Base-by-base conservation (phyloP, 306 rosid species). In the Rubus idaeus region DNA sequence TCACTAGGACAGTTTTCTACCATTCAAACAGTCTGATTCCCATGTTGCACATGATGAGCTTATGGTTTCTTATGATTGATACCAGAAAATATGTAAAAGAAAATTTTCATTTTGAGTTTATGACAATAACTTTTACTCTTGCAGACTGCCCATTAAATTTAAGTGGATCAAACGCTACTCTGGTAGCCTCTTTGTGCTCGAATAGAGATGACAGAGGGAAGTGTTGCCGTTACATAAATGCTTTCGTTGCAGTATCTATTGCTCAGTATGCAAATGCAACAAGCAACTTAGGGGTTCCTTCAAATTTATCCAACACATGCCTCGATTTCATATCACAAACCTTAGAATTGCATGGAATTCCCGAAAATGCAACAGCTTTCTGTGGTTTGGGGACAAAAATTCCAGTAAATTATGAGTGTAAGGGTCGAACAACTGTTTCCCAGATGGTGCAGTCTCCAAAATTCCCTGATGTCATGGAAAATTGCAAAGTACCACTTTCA, bases 91-190 rank as follows among this genome's bases (percentile, higher is more conserved):
- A 30, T 30, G 35, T 30, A 30, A 2, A 30, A 30, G 35, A 30
- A 30, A 47, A 47, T 13, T 81, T 76, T 65, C 76, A 78, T 79
- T 52, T 53, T 46, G 42, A 30, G n/a, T 60, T 35, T 3, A 14
- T 62, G 50, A 70, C 76, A 63, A 42, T 65, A 62, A 8, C 8
- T 10, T 49, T 79, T 62, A 30, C 66, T 77, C 79, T 82, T 86
- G 90, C 97, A 95, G 99, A 85, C 67, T 95, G 99, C 83, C 98
- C 99, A 72, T 90, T 95, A 83, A 86, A 91, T 79, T 86, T 95
- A 81, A 82, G 88, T 42, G 79, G 84, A 77, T 90, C 97, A 81
- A 95, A 95, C 85, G 86, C 91, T 68, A 92, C 98, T 46, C 69
- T 89, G 64, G 96, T 86, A 37, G 89, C 97, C 84, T 87, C 97